A percentile compares a stretch with the other conserved stretches of the same genome.
Evolutionary conservation across 2,329 filamentous ascomycete species (phyloP).

Genomic region (Colletotrichum phormii): DNA sequence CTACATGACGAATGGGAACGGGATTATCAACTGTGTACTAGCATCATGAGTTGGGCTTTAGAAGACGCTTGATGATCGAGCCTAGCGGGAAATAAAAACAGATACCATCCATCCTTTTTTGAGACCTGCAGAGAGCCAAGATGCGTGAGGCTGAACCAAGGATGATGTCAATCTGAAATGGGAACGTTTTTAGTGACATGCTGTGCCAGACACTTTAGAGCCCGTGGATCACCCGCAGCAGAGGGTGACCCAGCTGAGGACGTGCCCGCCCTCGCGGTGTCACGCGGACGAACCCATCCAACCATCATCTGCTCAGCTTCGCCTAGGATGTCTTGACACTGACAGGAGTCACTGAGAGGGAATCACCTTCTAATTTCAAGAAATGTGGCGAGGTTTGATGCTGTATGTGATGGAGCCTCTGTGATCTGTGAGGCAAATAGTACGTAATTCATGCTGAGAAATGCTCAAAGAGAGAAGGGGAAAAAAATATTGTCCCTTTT

Average conservation of each 20-base stretch:
- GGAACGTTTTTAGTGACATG: neutral
- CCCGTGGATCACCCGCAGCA: constrained; percentile 29
- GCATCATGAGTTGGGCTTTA: neutral
- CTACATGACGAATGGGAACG: constrained; percentile 11
- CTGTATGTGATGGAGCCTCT: constrained; percentile 1
- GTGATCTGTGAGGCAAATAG: neutral
- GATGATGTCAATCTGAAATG: constrained; percentile 31
- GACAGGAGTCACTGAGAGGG: constrained; percentile 2
- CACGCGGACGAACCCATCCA: constrained; percentile 3
- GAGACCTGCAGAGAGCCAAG: neutral
- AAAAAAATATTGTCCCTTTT: neutral
- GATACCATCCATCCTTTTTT: neutral
- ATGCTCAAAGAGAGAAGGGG: too few species aligned
- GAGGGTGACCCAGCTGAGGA: too few species aligned
- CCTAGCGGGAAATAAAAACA: constrained; percentile 3
- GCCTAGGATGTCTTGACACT: constrained; percentile 17
- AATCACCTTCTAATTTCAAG: neutral
- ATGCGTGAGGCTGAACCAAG: neutral
- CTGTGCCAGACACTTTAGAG: constrained; percentile 21
- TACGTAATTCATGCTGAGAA: constrained; percentile 8
- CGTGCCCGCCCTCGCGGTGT: too few species aligned
- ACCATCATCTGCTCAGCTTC: constrained; percentile 18
- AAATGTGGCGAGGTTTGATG: constrained; percentile 17
- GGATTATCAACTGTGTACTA: neutral
- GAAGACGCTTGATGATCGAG: constrained; percentile 5